These are phyloP conservation scores for Hypoxylon crocopeplum DNA, from an alignment of 495 filamentous ascomycete genomes.

Conservation along the genomic window DNA sequence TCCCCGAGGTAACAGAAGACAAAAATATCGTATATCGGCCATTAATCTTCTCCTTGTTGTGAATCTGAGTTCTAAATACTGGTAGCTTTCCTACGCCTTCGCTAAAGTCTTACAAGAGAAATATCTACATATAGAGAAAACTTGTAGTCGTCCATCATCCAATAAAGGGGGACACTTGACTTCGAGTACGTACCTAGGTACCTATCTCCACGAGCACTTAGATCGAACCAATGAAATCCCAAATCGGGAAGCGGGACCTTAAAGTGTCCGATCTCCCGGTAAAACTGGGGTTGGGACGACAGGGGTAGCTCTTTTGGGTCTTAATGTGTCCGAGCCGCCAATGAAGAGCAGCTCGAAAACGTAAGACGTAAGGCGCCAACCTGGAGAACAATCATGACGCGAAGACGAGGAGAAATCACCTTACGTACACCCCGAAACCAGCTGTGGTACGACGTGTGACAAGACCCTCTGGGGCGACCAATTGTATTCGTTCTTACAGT, in stretches of 20 bases:
- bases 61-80: too few relatives aligned
- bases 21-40: too few relatives aligned
- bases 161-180: too few relatives aligned
- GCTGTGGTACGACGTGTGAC: background rate
- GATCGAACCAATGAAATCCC: too few relatives aligned
- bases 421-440: conserved; percentile 6
- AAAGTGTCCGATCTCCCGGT: conserved; percentile 22
- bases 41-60: too few relatives aligned
- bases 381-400: conserved; percentile 24
- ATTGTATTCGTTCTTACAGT: background rate
- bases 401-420: conserved; percentile 32
- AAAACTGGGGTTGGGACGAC: conserved; percentile 8
- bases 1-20: too few relatives aligned
- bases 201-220: too few relatives aligned
- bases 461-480: conserved; percentile 1
- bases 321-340: conserved; percentile 6
- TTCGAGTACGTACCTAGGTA: too few relatives aligned
- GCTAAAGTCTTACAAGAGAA: too few relatives aligned
- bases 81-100: too few relatives aligned
- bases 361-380: conserved; percentile 18
- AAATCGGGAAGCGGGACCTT: conserved; percentile 17
- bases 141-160: too few relatives aligned
- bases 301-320: background rate
- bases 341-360: conserved; percentile 10
- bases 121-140: too few relatives aligned